Evolutionary conservation across 495 filamentous ascomycete species (phyloP).

Genomic region (Trichoderma orchidacearum): DNA sequence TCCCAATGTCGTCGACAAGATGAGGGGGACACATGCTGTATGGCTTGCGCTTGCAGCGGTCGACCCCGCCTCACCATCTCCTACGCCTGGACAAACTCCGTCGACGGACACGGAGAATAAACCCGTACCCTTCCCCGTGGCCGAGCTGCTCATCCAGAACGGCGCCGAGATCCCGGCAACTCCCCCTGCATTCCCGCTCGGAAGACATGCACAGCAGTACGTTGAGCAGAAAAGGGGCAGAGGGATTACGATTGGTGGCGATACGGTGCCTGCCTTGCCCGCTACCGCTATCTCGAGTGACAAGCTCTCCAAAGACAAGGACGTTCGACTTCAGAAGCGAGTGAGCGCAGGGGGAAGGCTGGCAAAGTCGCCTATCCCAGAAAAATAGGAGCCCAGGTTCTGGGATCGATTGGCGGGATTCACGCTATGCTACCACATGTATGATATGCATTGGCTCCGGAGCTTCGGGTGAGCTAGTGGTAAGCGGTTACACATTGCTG

Average conservation of each 20-base stretch:
- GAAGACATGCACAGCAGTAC: slow-evolving; percentile 63
- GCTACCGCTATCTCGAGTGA: slow-evolving; percentile 15
- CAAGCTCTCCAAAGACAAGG: slow-evolving; percentile 33
- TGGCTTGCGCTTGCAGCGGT: slow-evolving; percentile 91
- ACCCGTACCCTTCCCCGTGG: slow-evolving; percentile 57
- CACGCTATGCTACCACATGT: slow-evolving; percentile 2
- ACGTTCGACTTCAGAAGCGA: slow-evolving; percentile 45
- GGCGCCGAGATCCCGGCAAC: slow-evolving; percentile 72
- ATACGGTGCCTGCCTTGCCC: slow-evolving; percentile 12
- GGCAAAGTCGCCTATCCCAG: slow-evolving; percentile 42
- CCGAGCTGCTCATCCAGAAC: slow-evolving; percentile 88
- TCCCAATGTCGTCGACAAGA: slow-evolving; percentile 77
- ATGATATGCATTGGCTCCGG: background rate
- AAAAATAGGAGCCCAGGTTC: slow-evolving; percentile 24
- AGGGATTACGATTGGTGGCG: slow-evolving; percentile 23
- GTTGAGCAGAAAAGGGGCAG: slow-evolving; percentile 65
- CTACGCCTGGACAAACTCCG: slow-evolving; percentile 14
- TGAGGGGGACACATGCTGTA: slow-evolving; percentile 72
- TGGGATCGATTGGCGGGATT: slow-evolving; percentile 2
- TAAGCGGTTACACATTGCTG: background rate
- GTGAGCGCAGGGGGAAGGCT: slow-evolving; percentile 47
- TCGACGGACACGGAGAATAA: slow-evolving; percentile 20
- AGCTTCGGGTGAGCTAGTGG: background rate
- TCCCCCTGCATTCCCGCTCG: slow-evolving; percentile 64
- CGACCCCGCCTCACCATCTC: slow-evolving; percentile 64